Percentiles rank a stretch among this genome's conserved stretches.
phyloP scores from a whole-genome alignment of 164 flowering plant genomes.

The Platanus orientalis region DNA sequence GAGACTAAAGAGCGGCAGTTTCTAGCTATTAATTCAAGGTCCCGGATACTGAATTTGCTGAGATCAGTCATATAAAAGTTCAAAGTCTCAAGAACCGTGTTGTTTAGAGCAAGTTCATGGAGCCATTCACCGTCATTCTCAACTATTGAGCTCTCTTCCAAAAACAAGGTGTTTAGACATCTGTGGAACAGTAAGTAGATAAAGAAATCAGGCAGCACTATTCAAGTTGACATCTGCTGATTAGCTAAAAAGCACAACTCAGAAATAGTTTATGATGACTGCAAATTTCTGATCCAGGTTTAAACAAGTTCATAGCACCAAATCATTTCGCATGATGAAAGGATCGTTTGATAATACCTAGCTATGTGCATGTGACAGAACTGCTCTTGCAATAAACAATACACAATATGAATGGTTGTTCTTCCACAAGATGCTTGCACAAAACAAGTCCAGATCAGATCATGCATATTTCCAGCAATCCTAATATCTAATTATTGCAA shows the following conservation, averaged over 20 bases:
- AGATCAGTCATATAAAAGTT: conserved; percentile 62
- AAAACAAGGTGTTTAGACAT: conserved; percentile 42
- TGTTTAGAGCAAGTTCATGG: conserved; percentile 62
- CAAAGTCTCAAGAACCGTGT: conserved; percentile 48
- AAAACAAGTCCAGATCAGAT: not conserved
- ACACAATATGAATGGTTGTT: too few relatives aligned
- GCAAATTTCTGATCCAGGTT: too few relatives aligned
- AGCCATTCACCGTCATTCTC: conserved; percentile 68
- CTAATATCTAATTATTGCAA: not conserved
- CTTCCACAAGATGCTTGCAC: too few relatives aligned
- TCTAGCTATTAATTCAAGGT: conserved; percentile 61
- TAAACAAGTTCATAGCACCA: too few relatives aligned
- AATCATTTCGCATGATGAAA: too few relatives aligned
- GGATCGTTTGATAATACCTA: too few relatives aligned
- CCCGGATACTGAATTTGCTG: conserved; percentile 27
- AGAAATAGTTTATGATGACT: too few relatives aligned
- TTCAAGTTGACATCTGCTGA: too few relatives aligned
- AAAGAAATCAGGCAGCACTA: not conserved
- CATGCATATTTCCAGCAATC: not conserved
- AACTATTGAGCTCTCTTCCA: conserved; percentile 54
- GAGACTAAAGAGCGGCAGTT: conserved; percentile 51
- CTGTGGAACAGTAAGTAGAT: conserved; percentile 32
- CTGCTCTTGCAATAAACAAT: too few relatives aligned
- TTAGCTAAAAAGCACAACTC: too few relatives aligned
- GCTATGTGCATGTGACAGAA: too few relatives aligned